Evolutionary conservation across 495 filamentous ascomycete genomes (phyloP).

Genomic region (Barbatosphaeria neglecta): DNA sequence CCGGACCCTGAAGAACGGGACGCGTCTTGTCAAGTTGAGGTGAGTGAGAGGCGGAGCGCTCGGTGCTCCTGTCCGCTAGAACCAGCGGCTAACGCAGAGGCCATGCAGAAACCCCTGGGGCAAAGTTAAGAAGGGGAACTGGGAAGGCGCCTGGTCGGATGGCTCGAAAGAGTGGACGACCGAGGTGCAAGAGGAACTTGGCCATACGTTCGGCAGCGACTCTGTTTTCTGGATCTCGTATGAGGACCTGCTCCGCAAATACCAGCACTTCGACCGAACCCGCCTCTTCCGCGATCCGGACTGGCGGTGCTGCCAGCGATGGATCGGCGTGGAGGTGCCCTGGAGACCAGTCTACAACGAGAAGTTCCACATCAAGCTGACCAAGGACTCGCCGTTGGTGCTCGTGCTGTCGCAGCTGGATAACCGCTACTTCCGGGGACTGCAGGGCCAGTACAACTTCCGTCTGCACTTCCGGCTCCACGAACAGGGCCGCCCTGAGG

Average conservation of each 20-base stretch:
- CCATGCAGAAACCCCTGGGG: conserved; percentile 77
- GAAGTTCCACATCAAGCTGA: conserved; percentile 68
- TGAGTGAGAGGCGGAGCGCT: too few species aligned
- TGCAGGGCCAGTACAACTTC: conserved; percentile 74
- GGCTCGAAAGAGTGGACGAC: conserved; percentile 93
- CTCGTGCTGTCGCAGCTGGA: conserved; percentile 85
- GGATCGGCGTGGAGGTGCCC: conserved; percentile 76
- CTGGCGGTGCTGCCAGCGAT: conserved; percentile 80
- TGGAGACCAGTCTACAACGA: conserved; percentile 85
- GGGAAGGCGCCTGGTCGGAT: conserved; percentile 78
- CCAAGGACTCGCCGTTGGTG: conserved; percentile 58
- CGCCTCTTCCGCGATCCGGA: conserved; percentile 66
- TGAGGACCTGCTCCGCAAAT: conserved; percentile 75
- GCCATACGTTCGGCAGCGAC: conserved; percentile 86
- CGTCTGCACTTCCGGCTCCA: conserved; percentile 81
- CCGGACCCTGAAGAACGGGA: conserved; percentile 34
- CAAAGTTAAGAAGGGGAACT: conserved; percentile 51
- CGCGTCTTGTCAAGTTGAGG: conserved; percentile 35
- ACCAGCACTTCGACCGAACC: conserved; percentile 77
- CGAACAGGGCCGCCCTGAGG: conserved; percentile 49
- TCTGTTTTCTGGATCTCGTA: conserved; percentile 65
- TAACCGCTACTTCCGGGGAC: conserved; percentile 72
- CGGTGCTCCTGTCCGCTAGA: neutral
- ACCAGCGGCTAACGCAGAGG: conserved; percentile 2
- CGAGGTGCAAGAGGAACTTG: conserved; percentile 68